Evolutionary conservation across 495 filamentous ascomycete genomes (phyloP).

Genomic region (Hyphodiscus hymeniophilus): DNA sequence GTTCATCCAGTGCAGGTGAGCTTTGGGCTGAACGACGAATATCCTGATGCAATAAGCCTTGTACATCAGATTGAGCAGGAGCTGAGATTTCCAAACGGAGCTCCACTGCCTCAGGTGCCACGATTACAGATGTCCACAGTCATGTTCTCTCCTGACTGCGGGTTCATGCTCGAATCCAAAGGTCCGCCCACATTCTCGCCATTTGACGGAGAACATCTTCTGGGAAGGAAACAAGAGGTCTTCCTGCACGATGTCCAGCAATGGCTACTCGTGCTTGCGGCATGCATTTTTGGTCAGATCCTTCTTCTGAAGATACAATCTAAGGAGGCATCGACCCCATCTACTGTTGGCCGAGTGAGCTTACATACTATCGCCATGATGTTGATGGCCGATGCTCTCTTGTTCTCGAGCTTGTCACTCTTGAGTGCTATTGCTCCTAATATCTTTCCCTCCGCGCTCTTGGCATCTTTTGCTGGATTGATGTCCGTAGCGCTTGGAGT

Average conservation of each 20-base stretch:
- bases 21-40: conserved; percentile 27
- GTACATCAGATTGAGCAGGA: conserved; percentile 74
- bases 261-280: conserved; percentile 58
- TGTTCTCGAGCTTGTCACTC: conserved; percentile 55
- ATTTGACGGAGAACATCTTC: conserved; percentile 56
- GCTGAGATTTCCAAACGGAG: conserved; percentile 75
- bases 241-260: conserved; percentile 56
- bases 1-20: conserved; percentile 52
- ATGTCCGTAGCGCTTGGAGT: conserved; percentile 58
- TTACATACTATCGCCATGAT: conserved; percentile 80
- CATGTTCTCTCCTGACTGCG: conserved; percentile 90
- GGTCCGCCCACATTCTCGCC: conserved; percentile 64
- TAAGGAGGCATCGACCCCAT: conserved; percentile 90
- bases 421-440: conserved; percentile 28
- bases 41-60: conserved; percentile 26
- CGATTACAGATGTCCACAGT: conserved; percentile 73
- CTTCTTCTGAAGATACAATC: conserved; percentile 73
- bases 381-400: conserved; percentile 71
- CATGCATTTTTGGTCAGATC: conserved; percentile 60
- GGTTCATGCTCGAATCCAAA: conserved; percentile 83
- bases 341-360: conserved; percentile 83
- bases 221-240: conserved; percentile 71
- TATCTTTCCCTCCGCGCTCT: conserved; percentile 58
- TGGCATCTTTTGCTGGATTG: conserved; percentile 26
- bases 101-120: conserved; percentile 58